Base-by-base conservation (phyloP, 1,139 yeast genomes). In the Diutina mesorugosa region DNA sequence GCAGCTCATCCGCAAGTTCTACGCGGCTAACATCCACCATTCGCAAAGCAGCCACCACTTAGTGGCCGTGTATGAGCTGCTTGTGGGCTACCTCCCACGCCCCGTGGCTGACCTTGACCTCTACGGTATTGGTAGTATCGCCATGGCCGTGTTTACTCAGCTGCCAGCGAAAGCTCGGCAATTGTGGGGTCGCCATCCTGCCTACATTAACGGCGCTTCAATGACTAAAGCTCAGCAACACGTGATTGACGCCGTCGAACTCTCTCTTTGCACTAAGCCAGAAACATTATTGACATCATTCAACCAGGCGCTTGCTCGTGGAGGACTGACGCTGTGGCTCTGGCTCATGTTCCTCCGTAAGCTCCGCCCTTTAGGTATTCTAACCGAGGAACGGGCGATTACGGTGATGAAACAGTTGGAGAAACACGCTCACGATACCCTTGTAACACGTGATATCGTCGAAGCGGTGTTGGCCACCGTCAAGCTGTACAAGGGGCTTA, bases 281-380 rank as follows among this genome's bases (percentile, higher is more conserved):
- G 74, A 73, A 48, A 71, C 70, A 16, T 63, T 76, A 4, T 58
- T 73, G 18, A 64, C 64, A 18, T 61, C 61, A 10, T 76, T 76
- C 62, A 72, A 74, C 59, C 60, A 60, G 5, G 69, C 70, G 3
- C 65, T 71, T 4, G 59, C 60, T 7, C 60, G 61, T 9, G 64
- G 65, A 56, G 64, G 67, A 0, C 62, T 64, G 38, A 68, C 72
- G 1, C 64, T 76, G 2, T 60, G 64, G 2, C 51, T 73, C 14
- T 76, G 80, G 80, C 60, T 72, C 4, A 66, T 68, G 8, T 72
- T 76, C 55, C 64, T 73, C 38, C 66, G 67, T 55, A 72, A 70
- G 58, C 64, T 76, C n/a, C 60, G 63, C 9, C 67, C 65, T 47
- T 69, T 74, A 59, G 74, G 69, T 5, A 64, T 75, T 5, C 64